Conservation (phyloP, 2,329 filamentous ascomycete species). For the Pseudogymnoascus sp. region DNA sequence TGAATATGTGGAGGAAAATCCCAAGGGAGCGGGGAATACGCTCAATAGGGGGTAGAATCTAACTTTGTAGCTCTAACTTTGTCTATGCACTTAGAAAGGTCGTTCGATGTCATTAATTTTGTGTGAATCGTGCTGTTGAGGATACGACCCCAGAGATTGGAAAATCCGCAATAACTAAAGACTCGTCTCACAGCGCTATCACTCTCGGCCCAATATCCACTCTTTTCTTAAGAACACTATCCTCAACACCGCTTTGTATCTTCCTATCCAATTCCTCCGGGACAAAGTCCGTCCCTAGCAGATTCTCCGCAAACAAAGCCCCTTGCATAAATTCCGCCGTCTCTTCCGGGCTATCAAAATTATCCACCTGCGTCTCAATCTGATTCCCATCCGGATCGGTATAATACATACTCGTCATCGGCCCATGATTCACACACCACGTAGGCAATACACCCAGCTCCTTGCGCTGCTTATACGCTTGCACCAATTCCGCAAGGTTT, state of each 20-base stretch:
- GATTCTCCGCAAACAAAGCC: constrained; percentile 33
- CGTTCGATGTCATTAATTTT: neutral
- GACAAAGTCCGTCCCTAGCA: constrained; percentile 37
- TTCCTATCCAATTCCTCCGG: constrained; percentile 33
- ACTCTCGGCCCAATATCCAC: constrained; percentile 1
- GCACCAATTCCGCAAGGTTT: constrained; percentile 29
- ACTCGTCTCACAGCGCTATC: neutral
- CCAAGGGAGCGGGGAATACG: constrained; percentile 75
- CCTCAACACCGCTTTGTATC: constrained; percentile 22
- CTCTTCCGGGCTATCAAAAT: constrained; percentile 32
- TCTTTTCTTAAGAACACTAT: constrained; percentile 11
- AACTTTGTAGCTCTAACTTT: neutral
- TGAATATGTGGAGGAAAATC: constrained; percentile 85
- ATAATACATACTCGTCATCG: constrained; percentile 41
- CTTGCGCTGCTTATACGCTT: constrained; percentile 32
- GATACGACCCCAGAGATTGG: neutral
- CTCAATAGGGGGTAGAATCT: constrained; percentile 60
- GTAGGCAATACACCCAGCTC: constrained; percentile 31
- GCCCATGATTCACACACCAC: constrained; percentile 41
- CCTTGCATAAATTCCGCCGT: constrained; percentile 33
- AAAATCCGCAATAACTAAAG: neutral
- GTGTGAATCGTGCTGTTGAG: neutral
- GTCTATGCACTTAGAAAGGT: neutral
- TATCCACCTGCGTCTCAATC: constrained; percentile 40
- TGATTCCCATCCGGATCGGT: constrained; percentile 40